Base-by-base conservation (phyloP, 2,329 filamentous ascomycete species). In the Pezicula radicicola region DNA sequence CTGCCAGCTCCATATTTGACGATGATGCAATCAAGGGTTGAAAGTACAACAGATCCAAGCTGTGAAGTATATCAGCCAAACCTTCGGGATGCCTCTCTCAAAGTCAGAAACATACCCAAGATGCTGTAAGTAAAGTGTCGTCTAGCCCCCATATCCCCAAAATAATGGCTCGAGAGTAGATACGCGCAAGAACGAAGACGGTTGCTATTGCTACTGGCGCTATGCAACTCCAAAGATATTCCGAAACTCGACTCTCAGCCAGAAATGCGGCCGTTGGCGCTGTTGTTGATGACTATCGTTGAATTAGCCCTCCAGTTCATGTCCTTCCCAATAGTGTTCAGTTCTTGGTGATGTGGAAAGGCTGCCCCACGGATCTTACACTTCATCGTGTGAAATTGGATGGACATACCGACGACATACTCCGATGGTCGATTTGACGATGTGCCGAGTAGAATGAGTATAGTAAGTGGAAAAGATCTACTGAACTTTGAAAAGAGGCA, bases 91-190 rank as follows among this genome's bases (percentile, higher is more conserved):
- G 4, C 9, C 15, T 37, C n/a, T n/a, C 15, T n/a, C 15, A 12
- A 19, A 18, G 3, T 42, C 4, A 10, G 10, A 36, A 28, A 41
- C 44, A 3, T 40, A 58, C 57, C 54, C 54, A 60, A 40, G 57
- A 48, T 18, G 53, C 47, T n/a, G 48, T 25, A 40, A 58, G 55
- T 28, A 53, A 48, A 5, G 49, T 52, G 28, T 60, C 57, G 50
- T 60, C 57, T 13, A 16, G 16, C 4, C 52, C 54, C 54, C 54
- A 58, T 9, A 47, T 55, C 6, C 45, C 41, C 13, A 49, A 53
- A 13, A 58, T 43, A 19, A 58, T 46, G 19, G 35, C 47, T 33
- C 57, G 45, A 21, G 57, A 51, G 27, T 58, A 60, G 13, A 59
- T 21, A 25, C 57, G 51, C 2, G 54, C 54, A 35, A 56, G 2